phyloP scores from a whole-genome alignment of 306 rosid species.

The Cucurbita argyrosperma region DNA sequence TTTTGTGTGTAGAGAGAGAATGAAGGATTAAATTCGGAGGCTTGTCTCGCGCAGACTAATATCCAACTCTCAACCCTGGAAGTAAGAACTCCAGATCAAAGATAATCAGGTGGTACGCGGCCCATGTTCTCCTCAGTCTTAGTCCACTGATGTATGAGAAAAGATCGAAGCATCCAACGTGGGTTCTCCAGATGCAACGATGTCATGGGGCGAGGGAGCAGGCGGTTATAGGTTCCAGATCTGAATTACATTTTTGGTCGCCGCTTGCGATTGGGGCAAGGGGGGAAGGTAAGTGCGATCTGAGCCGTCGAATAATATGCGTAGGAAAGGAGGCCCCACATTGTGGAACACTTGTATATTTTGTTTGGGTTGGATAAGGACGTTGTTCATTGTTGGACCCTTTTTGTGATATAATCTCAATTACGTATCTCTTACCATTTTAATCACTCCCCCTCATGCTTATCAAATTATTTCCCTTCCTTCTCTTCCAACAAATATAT shows the following conservation, averaged over 20 bases:
- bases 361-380: constrained; percentile 1
- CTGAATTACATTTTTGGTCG: constrained; percentile 5
- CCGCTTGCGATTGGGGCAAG: constrained; percentile 3
- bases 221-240: not conserved
- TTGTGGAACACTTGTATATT: not conserved
- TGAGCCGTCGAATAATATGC: not conserved
- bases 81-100: not conserved
- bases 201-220: not conserved
- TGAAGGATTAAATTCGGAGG: not conserved
- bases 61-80: not conserved
- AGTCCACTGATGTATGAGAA: not conserved
- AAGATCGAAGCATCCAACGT: not conserved
- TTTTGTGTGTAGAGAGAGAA: not conserved
- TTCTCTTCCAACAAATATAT: not conserved
- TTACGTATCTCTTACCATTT: not conserved
- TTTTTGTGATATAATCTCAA: not conserved
- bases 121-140: not conserved
- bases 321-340: not conserved
- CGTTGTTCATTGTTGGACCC: not conserved
- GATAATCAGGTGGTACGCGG: not conserved
- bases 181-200: not conserved
- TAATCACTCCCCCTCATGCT: not conserved
- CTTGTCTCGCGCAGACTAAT: not conserved
- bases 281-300: not conserved
- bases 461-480: not conserved